Conservation (phyloP, 371 early-diverging fungal species). For the Chytridiales sp. region DNA sequence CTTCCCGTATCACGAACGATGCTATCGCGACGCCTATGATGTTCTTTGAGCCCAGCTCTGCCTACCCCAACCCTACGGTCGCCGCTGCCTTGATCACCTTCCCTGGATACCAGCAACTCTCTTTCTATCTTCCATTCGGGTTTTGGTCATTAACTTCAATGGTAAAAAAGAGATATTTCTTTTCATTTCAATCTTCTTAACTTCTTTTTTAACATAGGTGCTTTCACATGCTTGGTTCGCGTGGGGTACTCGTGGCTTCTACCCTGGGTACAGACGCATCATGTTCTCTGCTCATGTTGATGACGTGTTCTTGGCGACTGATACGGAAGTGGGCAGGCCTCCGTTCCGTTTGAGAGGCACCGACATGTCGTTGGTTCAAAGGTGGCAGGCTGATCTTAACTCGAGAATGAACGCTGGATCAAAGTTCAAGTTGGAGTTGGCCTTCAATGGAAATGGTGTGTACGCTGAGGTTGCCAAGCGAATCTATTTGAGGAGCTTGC, state of each 20-base stretch:
- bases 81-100: conserved; percentile 24
- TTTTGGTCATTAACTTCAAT: conserved; percentile 11
- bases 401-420: not conserved
- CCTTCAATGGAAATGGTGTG: not conserved
- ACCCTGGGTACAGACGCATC: conserved; percentile 13
- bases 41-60: conserved; percentile 1
- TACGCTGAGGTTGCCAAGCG: conserved; percentile 1
- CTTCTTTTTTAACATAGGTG: too few species aligned
- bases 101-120: conserved; percentile 25
- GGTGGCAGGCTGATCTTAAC: conserved; percentile 10
- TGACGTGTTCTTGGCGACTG: conserved; percentile 18
- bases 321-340: not conserved
- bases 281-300: conserved; percentile 14
- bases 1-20: not conserved
- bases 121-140: conserved; percentile 24
- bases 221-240: conserved; percentile 24
- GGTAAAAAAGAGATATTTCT: too few species aligned
- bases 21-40: conserved; percentile 6
- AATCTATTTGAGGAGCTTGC: not conserved
- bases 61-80: not conserved
- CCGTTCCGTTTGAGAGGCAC: not conserved
- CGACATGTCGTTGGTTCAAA: conserved; percentile 8
- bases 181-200: too few species aligned
- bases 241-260: conserved; percentile 28
- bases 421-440: not conserved